Evolutionary conservation across 768 basidiomycete species (phyloP).

Genomic region (Leucocoprinus sp.): DNA sequence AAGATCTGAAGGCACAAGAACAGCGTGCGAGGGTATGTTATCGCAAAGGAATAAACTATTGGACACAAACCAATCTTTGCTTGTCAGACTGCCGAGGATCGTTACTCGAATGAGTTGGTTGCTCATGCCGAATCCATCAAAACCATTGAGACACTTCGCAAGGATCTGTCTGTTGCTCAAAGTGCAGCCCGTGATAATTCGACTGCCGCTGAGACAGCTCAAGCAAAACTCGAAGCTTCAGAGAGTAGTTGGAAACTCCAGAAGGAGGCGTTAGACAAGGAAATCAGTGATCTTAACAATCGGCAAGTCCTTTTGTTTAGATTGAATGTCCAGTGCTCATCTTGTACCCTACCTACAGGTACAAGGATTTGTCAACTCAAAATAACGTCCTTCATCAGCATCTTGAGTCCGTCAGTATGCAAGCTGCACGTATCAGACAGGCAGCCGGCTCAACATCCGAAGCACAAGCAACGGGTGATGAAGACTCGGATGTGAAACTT

Average conservation of each 20-base stretch:
- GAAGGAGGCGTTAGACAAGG: slow-evolving; percentile 68
- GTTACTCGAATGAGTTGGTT: slow-evolving; percentile 75
- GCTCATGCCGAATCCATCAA: slow-evolving; percentile 84
- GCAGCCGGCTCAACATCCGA: slow-evolving; percentile 35
- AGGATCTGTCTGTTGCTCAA: slow-evolving; percentile 49
- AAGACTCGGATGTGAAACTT: slow-evolving; percentile 54
- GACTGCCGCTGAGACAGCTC: slow-evolving; percentile 63
- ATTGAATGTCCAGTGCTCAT: neutral
- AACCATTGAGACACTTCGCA: slow-evolving; percentile 51
- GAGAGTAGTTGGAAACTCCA: slow-evolving; percentile 79
- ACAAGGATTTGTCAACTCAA: slow-evolving; percentile 66
- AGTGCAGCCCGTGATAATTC: slow-evolving; percentile 47
- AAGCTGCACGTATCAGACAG: slow-evolving; percentile 73
- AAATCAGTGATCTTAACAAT: slow-evolving; percentile 60
- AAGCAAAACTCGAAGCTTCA: slow-evolving; percentile 61
- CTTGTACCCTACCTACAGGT: slow-evolving; percentile 30
- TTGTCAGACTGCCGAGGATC: slow-evolving; percentile 62
- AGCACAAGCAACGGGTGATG: slow-evolving; percentile 27
- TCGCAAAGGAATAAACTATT: neutral
- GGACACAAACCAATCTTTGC: neutral
- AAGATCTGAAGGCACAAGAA: slow-evolving; percentile 57
- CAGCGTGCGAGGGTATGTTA: slow-evolving; percentile 53
- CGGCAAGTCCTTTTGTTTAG: slow-evolving; percentile 36
- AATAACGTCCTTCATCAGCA: slow-evolving; percentile 76
- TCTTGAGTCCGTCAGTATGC: slow-evolving; percentile 74